Conservation (phyloP, 1,284 basidiomycete species). For the Cryptococcus sp. region DNA sequence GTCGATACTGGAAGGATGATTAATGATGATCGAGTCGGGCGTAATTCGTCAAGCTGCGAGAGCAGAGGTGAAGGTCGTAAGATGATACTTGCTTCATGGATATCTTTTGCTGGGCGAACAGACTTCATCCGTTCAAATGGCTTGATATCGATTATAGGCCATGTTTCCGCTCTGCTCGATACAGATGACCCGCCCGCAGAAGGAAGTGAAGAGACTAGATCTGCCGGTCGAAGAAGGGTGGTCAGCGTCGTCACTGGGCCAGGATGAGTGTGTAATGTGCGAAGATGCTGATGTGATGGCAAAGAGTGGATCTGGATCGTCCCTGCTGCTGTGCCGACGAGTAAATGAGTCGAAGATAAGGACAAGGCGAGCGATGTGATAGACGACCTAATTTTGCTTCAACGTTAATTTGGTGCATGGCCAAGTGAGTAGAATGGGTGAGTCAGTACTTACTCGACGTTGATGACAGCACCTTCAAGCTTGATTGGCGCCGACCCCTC, state of each 20-base stretch:
- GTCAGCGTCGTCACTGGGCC: slow-evolving; percentile 72
- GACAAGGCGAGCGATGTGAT: slow-evolving; percentile 76
- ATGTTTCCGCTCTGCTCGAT: slow-evolving; percentile 25
- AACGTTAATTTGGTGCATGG: neutral
- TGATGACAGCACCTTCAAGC: slow-evolving; percentile 53
- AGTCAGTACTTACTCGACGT: slow-evolving; percentile 20
- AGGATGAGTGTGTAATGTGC: slow-evolving; percentile 68
- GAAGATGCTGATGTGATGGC: slow-evolving; percentile 82
- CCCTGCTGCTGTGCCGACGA: slow-evolving; percentile 72
- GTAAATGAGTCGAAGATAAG: slow-evolving; percentile 67
- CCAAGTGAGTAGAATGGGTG: no score
- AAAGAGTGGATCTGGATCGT: slow-evolving; percentile 82
- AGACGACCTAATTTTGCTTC: slow-evolving; percentile 54
- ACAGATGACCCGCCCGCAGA: slow-evolving; percentile 53
- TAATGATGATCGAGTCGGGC: neutral
- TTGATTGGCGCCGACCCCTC: slow-evolving; percentile 65
- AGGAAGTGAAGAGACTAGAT: slow-evolving; percentile 71
- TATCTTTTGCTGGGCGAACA: slow-evolving; percentile 33
- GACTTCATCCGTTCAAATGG: slow-evolving; percentile 49
- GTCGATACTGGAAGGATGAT: neutral
- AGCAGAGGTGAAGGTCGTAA: slow-evolving; percentile 17
- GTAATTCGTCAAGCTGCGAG: slow-evolving; percentile 20
- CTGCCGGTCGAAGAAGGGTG: slow-evolving; percentile 77
- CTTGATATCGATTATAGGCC: slow-evolving; percentile 50
- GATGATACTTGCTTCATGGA: slow-evolving; percentile 37